These are phyloP conservation scores for Smithsoniella earleae DNA, from an alignment of 163 green algal species.

Conservation along the genomic window DNA sequence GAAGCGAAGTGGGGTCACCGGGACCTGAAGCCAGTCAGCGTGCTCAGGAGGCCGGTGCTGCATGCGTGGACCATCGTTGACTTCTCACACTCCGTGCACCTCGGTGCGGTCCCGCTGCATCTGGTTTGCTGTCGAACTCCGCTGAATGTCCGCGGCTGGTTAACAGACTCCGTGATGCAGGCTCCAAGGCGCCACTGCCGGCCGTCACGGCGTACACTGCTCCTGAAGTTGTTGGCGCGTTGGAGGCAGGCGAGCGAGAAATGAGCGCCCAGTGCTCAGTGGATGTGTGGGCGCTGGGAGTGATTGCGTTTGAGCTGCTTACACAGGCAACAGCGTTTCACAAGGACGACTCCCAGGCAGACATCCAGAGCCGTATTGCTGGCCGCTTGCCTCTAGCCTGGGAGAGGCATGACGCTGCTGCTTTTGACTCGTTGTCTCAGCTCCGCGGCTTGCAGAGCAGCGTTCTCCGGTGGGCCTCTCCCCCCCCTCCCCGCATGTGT, in stretches of 20 bases:
- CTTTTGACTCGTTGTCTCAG: neutral
- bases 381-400: neutral
- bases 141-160: too few relatives aligned
- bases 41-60: neutral
- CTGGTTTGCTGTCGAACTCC: too few relatives aligned
- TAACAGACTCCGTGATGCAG: too few relatives aligned
- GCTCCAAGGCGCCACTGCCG: too few relatives aligned
- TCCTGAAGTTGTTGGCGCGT: neutral
- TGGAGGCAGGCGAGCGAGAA: neutral
- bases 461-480: too few relatives aligned
- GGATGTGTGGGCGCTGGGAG: neutral
- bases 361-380: neutral
- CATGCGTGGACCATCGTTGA: constrained; percentile 4
- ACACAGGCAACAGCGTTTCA: neutral
- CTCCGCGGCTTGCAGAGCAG: neutral
- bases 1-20: too few relatives aligned
- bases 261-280: neutral
- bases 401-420: neutral
- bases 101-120: too few relatives aligned
- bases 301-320: constrained; percentile 16
- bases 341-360: neutral
- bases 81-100: neutral
- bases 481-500: too few relatives aligned
- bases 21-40: constrained; percentile 2
- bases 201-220: too few relatives aligned